These are phyloP conservation scores for Saururus chinensis DNA, from an alignment of 164 flowering plant species.

Conservation along the genomic window DNA sequence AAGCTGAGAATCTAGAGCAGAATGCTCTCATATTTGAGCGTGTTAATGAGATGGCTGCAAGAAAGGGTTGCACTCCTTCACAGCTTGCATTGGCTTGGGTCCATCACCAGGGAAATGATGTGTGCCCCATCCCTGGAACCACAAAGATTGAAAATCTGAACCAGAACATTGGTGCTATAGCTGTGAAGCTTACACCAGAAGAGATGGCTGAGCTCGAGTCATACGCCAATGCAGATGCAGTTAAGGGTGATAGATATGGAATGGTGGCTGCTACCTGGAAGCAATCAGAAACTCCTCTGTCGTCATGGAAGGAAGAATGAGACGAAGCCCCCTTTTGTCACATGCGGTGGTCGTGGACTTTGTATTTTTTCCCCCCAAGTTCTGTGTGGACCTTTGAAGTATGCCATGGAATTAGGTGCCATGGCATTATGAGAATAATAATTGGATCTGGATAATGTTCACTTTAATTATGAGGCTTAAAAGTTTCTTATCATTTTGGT, in stretches of 20 bases:
- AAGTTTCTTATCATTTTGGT: no score
- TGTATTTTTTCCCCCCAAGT: no score
- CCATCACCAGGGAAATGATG: conserved; percentile 4
- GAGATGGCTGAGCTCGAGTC: conserved; percentile 33
- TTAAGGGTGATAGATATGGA: conserved; percentile 24
- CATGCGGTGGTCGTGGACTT: no score
- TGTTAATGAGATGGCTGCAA: conserved; percentile 18
- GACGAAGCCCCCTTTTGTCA: no score
- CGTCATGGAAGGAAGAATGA: no score
- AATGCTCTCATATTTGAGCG: conserved; percentile 20
- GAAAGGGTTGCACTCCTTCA: conserved; percentile 28
- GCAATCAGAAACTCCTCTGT: no score
- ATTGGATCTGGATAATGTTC: no score
- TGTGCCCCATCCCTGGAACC: conserved; percentile 3
- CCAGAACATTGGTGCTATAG: conserved; percentile 34
- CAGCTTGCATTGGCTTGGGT: conserved; percentile 40
- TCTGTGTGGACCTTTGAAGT: no score
- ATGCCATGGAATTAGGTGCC: no score
- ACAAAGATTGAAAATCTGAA: conserved; percentile 35
- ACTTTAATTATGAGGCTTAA: no score
- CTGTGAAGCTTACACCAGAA: conserved; percentile 24
- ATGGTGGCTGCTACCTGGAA: no score
- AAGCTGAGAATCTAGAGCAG: conserved; percentile 26
- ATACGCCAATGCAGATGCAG: conserved; percentile 17
- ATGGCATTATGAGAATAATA: no score